Conservation (phyloP, 2,329 filamentous ascomycete genomes). For the Harringtonia aguacate region DNA sequence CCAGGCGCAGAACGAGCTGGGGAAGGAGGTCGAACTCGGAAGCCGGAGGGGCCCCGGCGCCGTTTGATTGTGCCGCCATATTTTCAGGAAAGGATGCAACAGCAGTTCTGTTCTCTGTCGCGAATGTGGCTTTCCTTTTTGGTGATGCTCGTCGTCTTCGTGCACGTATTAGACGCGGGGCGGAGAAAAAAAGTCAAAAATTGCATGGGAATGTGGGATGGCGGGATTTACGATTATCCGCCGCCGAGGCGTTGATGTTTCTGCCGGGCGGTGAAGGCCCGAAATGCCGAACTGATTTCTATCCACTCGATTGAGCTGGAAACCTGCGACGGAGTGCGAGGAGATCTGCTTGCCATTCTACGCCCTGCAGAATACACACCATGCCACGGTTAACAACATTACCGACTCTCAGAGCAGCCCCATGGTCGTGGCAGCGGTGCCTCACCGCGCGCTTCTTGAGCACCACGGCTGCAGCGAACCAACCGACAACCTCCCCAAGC, state of each 20-base stretch:
- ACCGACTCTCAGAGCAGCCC: too few relatives aligned
- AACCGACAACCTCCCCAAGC: background rate
- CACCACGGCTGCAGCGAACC: background rate
- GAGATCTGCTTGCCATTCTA: too few relatives aligned
- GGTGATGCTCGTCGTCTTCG: background rate
- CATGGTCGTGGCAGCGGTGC: too few relatives aligned
- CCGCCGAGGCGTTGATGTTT: slow-evolving; percentile 1
- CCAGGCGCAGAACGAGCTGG: slow-evolving; percentile 82
- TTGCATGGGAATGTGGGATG: slow-evolving; percentile 8
- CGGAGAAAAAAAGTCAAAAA: slow-evolving; percentile 7
- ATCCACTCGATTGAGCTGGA: too few relatives aligned
- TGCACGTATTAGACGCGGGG: background rate
- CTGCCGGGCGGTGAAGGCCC: slow-evolving; percentile 12
- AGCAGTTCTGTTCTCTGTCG: background rate
- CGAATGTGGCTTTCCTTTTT: background rate
- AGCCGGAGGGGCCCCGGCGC: slow-evolving; percentile 5
- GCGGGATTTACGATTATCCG: slow-evolving; percentile 7
- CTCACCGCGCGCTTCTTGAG: background rate
- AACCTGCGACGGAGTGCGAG: too few relatives aligned
- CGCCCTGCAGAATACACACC: too few relatives aligned
- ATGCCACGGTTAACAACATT: too few relatives aligned
- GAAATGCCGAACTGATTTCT: background rate
- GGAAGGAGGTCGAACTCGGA: slow-evolving; percentile 51
- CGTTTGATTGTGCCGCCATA: slow-evolving; percentile 8
- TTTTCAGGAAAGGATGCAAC: background rate